Evolutionary conservation across 1,284 basidiomycete species (phyloP), one percentile per base, ranked within the genome.

Genomic region (Cutaneotrichosporon sp.): DNA sequence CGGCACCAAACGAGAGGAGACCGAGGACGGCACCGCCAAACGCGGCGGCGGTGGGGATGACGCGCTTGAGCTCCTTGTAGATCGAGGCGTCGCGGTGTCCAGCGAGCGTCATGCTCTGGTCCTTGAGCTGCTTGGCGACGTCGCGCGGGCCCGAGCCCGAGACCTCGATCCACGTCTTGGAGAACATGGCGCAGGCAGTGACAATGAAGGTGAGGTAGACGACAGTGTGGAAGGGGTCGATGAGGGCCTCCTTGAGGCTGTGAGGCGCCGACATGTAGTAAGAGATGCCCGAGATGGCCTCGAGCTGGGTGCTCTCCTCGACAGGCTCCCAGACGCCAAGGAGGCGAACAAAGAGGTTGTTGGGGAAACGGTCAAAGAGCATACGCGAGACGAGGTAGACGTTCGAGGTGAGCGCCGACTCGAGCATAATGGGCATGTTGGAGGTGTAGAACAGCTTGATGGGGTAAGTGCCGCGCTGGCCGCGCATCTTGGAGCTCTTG

Each of bases 341-440:
- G 46, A 99, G 85, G 70, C 87, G 87, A 71, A 98, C 92, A 69
- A 97, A 84, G 70, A 98, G 81, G 84, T 97, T 97, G 72, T 85
- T 84, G 1, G 97, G 96, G 88, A 97, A 98, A 51, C 96, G 87
- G 58, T 84, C 85, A 47, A 89, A 87, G 72, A 97, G 86, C 96
- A 98, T 98, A 82, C 98, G 97, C 53, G 89, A 92, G 76, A 99
- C 87, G 80, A 99, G 92, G 84, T 95, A 98, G 32, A 98, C 88
- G 82, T 99, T 97, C 68, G 88, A 90, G 10, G 93, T 95, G 65
- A 98, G 85, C 13, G 96, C 95, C 31, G 87, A 90, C 82, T 98
- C 91, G 70, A 99, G 88, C 96, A 99, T 99, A 85, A 99, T 99
- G 69, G 96, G 95, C 96, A 98, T 98, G 85, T 98, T 99, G 69